Conservation (phyloP, 192 early-diverging fungal genomes). For the Linnemannia elongata region DNA sequence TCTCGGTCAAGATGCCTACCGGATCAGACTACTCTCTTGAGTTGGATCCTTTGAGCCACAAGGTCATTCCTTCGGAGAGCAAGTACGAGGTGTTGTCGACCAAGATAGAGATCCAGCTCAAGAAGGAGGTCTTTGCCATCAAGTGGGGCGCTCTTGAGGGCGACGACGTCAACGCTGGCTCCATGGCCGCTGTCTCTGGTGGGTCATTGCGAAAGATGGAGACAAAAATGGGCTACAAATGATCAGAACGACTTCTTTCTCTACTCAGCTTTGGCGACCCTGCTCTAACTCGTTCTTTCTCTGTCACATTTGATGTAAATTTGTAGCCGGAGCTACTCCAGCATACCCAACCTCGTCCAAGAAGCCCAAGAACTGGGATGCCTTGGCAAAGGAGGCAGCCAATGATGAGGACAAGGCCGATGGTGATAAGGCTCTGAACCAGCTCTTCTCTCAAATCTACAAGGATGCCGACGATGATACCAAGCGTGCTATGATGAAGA, state of each 20-base stretch:
- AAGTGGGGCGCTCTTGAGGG: slow-evolving; percentile 92
- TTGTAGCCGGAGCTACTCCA: slow-evolving; percentile 22
- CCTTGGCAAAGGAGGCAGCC: slow-evolving; percentile 78
- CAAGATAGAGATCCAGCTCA: slow-evolving; percentile 94
- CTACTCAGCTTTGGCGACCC: neutral
- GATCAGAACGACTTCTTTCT: neutral
- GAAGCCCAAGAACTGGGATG: slow-evolving; percentile 86
- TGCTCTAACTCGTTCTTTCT: neutral
- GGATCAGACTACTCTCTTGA: slow-evolving; percentile 93
- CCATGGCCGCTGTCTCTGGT: slow-evolving; percentile 62
- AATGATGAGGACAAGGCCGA: slow-evolving; percentile 88
- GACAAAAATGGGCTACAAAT: neutral
- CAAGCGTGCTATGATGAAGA: slow-evolving; percentile 96
- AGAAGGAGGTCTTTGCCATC: slow-evolving; percentile 81
- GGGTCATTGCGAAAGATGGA: neutral
- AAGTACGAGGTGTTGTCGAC: slow-evolving; percentile 87
- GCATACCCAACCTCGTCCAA: slow-evolving; percentile 65
- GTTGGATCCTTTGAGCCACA: slow-evolving; percentile 88
- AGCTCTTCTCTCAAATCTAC: slow-evolving; percentile 95
- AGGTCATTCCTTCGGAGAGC: slow-evolving; percentile 78
- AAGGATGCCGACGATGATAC: slow-evolving; percentile 91
- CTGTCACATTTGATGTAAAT: neutral
- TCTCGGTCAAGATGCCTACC: slow-evolving; percentile 85
- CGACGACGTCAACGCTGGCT: slow-evolving; percentile 62
- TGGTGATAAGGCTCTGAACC: slow-evolving; percentile 92